These are phyloP conservation scores for Calocera cornea DNA, from an alignment of 768 basidiomycete species.

Conservation along the genomic window DNA sequence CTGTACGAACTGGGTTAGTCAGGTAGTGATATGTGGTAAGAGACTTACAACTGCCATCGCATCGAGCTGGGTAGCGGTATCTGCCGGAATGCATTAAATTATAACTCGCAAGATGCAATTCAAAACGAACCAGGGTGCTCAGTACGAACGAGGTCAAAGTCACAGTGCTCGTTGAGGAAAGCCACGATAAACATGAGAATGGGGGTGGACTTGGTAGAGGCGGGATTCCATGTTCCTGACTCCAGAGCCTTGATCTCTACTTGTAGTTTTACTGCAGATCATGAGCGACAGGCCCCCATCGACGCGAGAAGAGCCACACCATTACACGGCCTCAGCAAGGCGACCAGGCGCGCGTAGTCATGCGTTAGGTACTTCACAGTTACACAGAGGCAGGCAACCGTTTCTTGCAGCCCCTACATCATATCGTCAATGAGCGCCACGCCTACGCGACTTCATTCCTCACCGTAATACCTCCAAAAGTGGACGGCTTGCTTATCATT, in stretches of 20 bases:
- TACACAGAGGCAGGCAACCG: constrained; percentile 81
- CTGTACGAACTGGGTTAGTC: constrained; percentile 24
- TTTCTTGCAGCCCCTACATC: constrained; percentile 69
- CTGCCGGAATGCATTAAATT: constrained; percentile 25
- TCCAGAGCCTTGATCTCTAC: neutral
- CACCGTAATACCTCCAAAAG: constrained; percentile 52
- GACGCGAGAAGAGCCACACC: constrained; percentile 30
- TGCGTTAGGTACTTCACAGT: constrained; percentile 76
- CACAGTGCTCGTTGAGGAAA: constrained; percentile 74
- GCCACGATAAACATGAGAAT: constrained; percentile 73
- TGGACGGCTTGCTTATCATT: constrained; percentile 80
- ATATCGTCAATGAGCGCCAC: neutral
- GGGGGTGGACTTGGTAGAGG: neutral
- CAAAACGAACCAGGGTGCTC: constrained; percentile 43
- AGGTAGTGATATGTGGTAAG: neutral
- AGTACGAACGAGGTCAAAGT: constrained; percentile 63
- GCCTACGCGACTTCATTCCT: constrained; percentile 13
- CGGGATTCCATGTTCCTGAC: neutral
- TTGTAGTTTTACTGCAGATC: neutral
- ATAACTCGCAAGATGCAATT: neutral
- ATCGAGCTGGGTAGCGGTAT: constrained; percentile 42
- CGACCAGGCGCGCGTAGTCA: constrained; percentile 64
- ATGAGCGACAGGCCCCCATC: neutral
- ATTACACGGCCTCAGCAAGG: constrained; percentile 74
- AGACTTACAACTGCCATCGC: constrained; percentile 39